Percentiles rank a stretch among this genome's conserved stretches.
phyloP scores from a whole-genome alignment of 177 flowering plant species.

The Telopea speciosissima region DNA sequence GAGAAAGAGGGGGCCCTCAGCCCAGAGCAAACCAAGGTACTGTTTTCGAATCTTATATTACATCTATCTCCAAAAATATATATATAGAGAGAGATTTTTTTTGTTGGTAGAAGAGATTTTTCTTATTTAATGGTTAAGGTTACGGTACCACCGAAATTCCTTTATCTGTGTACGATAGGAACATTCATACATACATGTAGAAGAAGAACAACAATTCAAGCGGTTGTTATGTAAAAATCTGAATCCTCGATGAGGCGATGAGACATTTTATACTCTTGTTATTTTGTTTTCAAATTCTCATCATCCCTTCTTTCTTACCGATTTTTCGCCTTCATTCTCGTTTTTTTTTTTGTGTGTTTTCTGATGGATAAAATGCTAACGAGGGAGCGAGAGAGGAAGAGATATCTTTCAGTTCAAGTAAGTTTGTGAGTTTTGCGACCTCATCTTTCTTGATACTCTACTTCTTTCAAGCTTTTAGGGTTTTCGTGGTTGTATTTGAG shows the following conservation, averaged over 20 bases:
- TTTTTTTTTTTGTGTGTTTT: too few relatives aligned
- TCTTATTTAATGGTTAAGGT: neutral
- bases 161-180: too few relatives aligned
- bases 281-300: neutral
- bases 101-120: too few relatives aligned
- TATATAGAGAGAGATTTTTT: too few relatives aligned
- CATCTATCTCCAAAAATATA: too few relatives aligned
- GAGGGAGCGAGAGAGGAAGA: neutral
- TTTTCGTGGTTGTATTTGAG: neutral
- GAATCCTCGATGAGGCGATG: neutral
- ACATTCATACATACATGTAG: too few relatives aligned
- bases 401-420: constrained; percentile 7
- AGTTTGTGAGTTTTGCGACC: neutral
- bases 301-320: too few relatives aligned
- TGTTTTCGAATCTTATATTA: too few relatives aligned
- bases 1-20: neutral
- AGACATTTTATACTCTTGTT: neutral
- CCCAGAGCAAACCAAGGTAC: neutral
- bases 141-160: too few relatives aligned
- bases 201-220: neutral
- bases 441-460: neutral
- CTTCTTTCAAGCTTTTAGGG: neutral
- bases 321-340: too few relatives aligned
- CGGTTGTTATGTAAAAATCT: neutral
- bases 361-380: neutral